Percentiles rank a stretch among this genome's conserved stretches.
Conservation (phyloP, 2,329 filamentous ascomycete species). For the Colletotrichum somersetense region DNA sequence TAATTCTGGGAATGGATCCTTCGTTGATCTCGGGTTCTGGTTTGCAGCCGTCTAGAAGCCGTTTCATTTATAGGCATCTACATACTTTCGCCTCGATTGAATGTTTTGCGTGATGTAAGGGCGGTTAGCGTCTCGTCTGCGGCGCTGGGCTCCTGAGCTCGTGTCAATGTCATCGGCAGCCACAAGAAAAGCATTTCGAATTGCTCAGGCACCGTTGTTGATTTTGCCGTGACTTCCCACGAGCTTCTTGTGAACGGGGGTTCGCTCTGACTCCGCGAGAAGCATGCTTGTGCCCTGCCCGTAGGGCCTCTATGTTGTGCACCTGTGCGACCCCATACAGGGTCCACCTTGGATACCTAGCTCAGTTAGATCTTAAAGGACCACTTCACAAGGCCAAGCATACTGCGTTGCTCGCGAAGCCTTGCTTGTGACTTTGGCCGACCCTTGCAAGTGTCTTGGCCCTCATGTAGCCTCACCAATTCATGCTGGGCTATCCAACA, state of each 20-base stretch:
- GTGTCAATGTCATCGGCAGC: not conserved
- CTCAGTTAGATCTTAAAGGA: not conserved
- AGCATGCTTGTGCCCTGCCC: not conserved
- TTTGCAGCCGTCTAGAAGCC: conserved; percentile 39
- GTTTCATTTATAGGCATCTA: conserved; percentile 45
- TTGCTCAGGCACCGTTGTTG: not conserved
- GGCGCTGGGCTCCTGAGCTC: not conserved
- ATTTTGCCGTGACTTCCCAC: not conserved
- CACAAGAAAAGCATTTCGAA: not conserved
- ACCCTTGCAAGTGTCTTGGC: too few species aligned
- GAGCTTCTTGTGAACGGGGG: too few species aligned
- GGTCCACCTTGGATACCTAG: too few species aligned
- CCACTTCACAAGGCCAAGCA: not conserved
- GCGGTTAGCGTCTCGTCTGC: too few species aligned
- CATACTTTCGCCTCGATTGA: conserved; percentile 26
- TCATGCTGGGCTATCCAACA: not conserved
- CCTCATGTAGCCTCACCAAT: too few species aligned
- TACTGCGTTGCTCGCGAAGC: not conserved
- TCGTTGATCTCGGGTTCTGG: conserved; percentile 44
- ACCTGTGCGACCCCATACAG: too few species aligned
- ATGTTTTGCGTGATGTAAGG: conserved; percentile 10
- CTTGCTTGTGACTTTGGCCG: not conserved
- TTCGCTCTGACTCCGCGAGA: not conserved
- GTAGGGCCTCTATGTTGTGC: not conserved
- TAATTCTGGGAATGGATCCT: conserved; percentile 44